Percentiles rank a stretch among this genome's conserved stretches.
phyloP scores from a whole-genome alignment of 139 green algal genomes.

The Coelastrella sp. region DNA sequence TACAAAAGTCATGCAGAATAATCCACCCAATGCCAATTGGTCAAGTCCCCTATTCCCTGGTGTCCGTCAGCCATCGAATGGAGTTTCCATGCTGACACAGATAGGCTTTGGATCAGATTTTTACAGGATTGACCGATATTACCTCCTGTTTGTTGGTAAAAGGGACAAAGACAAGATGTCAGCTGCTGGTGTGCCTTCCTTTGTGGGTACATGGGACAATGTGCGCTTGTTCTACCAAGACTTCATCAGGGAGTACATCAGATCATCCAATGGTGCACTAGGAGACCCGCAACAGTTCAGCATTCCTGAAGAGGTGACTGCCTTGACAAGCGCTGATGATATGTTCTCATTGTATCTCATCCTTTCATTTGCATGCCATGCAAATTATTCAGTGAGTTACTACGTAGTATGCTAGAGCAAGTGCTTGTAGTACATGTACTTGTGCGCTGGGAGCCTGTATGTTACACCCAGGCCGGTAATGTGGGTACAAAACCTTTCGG shows the following conservation, averaged over 20 bases:
- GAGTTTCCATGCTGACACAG: neutral
- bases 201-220: neutral
- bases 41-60: neutral
- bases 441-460: no score
- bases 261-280: neutral
- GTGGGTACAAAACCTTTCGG: no score
- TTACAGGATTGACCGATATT: neutral
- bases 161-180: neutral
- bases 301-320: neutral
- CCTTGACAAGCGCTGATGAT: neutral
- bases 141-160: neutral
- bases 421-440: no score
- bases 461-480: no score
- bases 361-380: neutral
- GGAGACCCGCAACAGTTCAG: neutral
- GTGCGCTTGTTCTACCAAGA: neutral
- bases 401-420: neutral
- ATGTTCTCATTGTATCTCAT: neutral
- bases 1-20: neutral
- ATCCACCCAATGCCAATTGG: neutral
- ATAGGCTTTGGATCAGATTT: conserved; percentile 2
- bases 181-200: neutral
- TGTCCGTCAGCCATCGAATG: neutral
- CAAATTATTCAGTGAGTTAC: neutral
- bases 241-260: neutral